These are phyloP conservation scores for Pichia phayaonensis DNA, from an alignment of 805 yeast genomes.

Conservation along the genomic window DNA sequence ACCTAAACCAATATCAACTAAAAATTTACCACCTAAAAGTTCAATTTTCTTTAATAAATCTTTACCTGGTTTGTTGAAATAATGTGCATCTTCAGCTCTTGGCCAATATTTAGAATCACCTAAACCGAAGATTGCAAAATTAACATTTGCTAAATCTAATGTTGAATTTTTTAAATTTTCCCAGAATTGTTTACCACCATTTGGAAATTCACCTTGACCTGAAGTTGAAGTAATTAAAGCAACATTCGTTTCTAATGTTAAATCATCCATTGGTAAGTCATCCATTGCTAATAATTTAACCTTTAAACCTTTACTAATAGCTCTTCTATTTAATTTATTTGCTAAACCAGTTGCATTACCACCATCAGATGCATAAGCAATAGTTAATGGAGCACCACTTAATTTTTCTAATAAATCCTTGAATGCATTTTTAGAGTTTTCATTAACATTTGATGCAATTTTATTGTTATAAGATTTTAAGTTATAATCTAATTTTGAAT, in stretches of 20 bases:
- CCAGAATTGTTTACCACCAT: conserved; percentile 73
- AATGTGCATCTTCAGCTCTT: conserved; percentile 88
- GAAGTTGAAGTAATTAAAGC: conserved; percentile 68
- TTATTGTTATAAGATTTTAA: conserved; percentile 59
- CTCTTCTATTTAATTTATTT: conserved; percentile 69
- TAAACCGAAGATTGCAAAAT: conserved; percentile 61
- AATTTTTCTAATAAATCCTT: conserved; percentile 73
- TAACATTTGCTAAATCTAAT: conserved; percentile 52
- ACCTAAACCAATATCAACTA: conserved; percentile 78
- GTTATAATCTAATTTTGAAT: conserved; percentile 73
- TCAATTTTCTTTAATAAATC: conserved; percentile 62
- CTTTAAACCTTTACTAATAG: conserved; percentile 71
- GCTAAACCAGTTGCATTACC: conserved; percentile 84
- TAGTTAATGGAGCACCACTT: conserved; percentile 84
- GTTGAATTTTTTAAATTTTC: conserved; percentile 61
- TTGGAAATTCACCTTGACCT: conserved; percentile 85
- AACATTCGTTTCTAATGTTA: conserved; percentile 62
- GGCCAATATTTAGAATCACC: conserved; percentile 95
- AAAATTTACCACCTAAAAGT: conserved; percentile 64
- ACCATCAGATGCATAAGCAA: conserved; percentile 87
- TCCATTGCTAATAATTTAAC: conserved; percentile 62
- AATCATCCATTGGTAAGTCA: conserved; percentile 63
- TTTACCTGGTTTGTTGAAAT: conserved; percentile 83
- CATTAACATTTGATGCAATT: conserved; percentile 41
- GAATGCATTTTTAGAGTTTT: conserved; percentile 70